Conservation (phyloP, 495 filamentous ascomycete genomes). For the Hypoxylon perforatum region DNA sequence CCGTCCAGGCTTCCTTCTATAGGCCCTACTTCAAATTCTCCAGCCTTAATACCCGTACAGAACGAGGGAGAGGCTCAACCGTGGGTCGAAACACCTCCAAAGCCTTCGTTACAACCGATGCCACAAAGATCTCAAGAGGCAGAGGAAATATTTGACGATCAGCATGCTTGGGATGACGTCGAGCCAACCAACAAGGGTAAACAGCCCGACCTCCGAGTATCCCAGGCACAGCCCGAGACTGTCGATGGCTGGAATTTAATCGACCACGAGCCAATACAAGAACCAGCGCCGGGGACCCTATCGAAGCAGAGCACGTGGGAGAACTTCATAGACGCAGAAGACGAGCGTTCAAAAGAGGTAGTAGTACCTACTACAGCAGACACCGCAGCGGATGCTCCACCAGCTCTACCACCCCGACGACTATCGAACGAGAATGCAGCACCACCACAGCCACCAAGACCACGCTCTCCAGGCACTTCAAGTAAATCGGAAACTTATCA, state of each 20-base stretch:
- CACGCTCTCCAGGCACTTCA: conserved; percentile 38
- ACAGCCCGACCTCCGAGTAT: conserved; percentile 32
- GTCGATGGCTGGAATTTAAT: conserved; percentile 62
- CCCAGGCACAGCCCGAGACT: conserved; percentile 40
- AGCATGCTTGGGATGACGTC: conserved; percentile 59
- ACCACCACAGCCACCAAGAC: conserved; percentile 50
- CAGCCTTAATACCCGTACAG: conserved; percentile 38
- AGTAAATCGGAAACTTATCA: conserved; percentile 60
- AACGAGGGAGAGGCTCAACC: conserved; percentile 35
- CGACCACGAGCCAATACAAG: conserved; percentile 52
- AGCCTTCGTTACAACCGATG: conserved; percentile 13
- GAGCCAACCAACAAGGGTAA: conserved; percentile 48
- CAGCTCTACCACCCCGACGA: conserved; percentile 52
- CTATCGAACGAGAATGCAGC: conserved; percentile 43
- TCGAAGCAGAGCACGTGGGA: conserved; percentile 54
- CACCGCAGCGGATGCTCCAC: conserved; percentile 32
- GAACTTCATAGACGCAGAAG: conserved; percentile 47
- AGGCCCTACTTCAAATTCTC: conserved; percentile 37
- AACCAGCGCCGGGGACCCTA: conserved; percentile 32
- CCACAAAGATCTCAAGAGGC: conserved; percentile 20
- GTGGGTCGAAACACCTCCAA: conserved; percentile 26
- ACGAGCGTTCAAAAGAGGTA: conserved; percentile 36
- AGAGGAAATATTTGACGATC: conserved; percentile 49
- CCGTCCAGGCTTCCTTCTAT: conserved; percentile 47
- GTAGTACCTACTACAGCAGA: conserved; percentile 5